Evolutionary conservation across 768 basidiomycete species (phyloP).

Genomic region (Leucosporidium yakuticum): DNA sequence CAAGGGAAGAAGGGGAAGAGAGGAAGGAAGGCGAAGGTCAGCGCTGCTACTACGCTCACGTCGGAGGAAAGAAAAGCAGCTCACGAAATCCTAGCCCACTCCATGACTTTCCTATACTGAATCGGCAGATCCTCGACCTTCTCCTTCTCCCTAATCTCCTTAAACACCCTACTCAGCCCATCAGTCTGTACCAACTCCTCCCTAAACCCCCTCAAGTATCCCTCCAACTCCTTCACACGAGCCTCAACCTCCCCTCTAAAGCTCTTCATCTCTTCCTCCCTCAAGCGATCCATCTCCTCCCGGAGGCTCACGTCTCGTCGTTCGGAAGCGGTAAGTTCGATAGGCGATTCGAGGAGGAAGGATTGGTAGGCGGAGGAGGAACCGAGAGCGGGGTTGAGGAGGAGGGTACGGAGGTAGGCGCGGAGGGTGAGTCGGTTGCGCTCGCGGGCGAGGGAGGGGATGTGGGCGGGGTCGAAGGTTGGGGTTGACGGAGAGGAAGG

Average conservation of each 20-base stretch:
- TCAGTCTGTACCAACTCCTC: conserved; percentile 77
- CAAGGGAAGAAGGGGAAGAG: conserved; percentile 3
- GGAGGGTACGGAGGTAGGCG: conserved; percentile 77
- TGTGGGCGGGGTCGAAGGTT: conserved; percentile 5
- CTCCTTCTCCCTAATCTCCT: conserved; percentile 73
- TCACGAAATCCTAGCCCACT: conserved; percentile 96
- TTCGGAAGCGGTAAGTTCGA: conserved; percentile 63
- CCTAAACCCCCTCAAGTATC: conserved; percentile 77
- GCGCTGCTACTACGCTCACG: too few relatives aligned
- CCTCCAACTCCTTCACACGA: conserved; percentile 77
- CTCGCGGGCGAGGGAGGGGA: conserved; percentile 57
- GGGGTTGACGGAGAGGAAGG: conserved; percentile 15
- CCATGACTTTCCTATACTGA: conserved; percentile 81
- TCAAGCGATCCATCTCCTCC: conserved; percentile 78
- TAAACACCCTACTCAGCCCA: conserved; percentile 82
- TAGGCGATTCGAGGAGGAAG: conserved; percentile 75
- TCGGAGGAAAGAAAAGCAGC: conserved; percentile 41
- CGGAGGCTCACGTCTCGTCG: conserved; percentile 66
- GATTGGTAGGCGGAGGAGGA: conserved; percentile 78
- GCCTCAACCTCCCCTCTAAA: conserved; percentile 82
- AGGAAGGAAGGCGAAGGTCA: neutral
- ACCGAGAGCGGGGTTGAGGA: conserved; percentile 65
- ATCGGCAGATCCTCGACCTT: conserved; percentile 68
- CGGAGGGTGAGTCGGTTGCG: conserved; percentile 92
- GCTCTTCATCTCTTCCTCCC: conserved; percentile 78